These are phyloP conservation scores for Phaeosphaeriaceae sp. DNA, from an alignment of 2,329 filamentous ascomycete genomes.

Conservation along the genomic window DNA sequence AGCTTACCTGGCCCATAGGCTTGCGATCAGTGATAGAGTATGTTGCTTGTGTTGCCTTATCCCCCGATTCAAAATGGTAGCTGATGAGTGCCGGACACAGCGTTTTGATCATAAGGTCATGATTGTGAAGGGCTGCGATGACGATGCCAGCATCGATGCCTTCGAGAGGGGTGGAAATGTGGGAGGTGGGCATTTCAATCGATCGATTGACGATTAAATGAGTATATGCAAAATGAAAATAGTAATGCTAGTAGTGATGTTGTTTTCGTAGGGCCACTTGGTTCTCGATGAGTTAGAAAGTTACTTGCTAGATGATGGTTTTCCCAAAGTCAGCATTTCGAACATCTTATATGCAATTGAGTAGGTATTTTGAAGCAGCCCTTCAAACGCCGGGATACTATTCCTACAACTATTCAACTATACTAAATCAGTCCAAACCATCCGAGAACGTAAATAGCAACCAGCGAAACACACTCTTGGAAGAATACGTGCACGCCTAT, in stretches of 20 bases:
- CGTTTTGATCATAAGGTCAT: constrained; percentile 50
- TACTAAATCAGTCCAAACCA: neutral
- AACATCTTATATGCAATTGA: too few relatives aligned
- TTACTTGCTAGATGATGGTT: too few relatives aligned
- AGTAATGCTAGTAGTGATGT: neutral
- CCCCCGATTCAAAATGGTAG: constrained; percentile 43
- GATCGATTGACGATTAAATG: constrained; percentile 1
- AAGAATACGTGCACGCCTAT: too few relatives aligned
- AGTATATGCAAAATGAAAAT: constrained; percentile 12
- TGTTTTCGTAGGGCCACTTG: too few relatives aligned
- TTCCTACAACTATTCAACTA: neutral
- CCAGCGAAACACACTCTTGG: constrained; percentile 8
- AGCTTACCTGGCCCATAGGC: constrained; percentile 44
- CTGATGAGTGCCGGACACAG: constrained; percentile 45
- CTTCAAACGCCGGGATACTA: neutral
- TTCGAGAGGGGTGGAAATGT: constrained; percentile 44
- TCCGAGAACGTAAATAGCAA: constrained; percentile 6
- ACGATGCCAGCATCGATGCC: constrained; percentile 31
- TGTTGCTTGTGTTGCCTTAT: constrained; percentile 34
- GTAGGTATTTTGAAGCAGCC: too few relatives aligned
- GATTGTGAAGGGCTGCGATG: constrained; percentile 48
- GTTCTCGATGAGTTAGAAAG: too few relatives aligned
- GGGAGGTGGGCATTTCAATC: constrained; percentile 45
- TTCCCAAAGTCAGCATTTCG: too few relatives aligned
- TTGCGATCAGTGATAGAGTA: constrained; percentile 50